Evolutionary conservation across 2,329 filamentous ascomycete species (phyloP).

Genomic region (Sclerotinia minor): DNA sequence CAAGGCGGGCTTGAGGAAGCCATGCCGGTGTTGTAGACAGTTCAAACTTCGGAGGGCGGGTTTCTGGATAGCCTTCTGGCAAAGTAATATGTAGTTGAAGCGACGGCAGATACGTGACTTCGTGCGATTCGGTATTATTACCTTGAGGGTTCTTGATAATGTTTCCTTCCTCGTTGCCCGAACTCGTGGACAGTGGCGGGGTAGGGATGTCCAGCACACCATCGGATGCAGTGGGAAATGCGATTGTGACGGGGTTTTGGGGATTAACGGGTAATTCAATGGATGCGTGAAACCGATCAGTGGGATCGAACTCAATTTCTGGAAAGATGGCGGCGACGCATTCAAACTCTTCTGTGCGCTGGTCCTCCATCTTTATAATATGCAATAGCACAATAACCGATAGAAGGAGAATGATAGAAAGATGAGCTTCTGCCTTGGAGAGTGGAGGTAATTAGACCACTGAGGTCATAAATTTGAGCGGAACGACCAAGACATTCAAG

Average conservation of each 20-base stretch:
- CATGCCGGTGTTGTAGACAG: slow-evolving; percentile 59
- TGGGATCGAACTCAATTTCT: slow-evolving; percentile 54
- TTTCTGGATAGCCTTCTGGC: slow-evolving; percentile 58
- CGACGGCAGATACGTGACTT: slow-evolving; percentile 54
- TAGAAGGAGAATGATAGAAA: slow-evolving; percentile 33
- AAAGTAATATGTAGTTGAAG: slow-evolving; percentile 55
- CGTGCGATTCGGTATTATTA: slow-evolving; percentile 35
- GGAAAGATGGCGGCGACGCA: slow-evolving; percentile 65
- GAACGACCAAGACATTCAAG: background rate
- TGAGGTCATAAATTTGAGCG: slow-evolving; percentile 24
- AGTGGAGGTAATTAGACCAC: slow-evolving; percentile 5
- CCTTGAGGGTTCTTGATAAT: slow-evolving; percentile 6
- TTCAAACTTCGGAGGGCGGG: slow-evolving; percentile 51
- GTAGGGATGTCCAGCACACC: slow-evolving; percentile 37
- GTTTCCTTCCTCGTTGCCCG: slow-evolving; percentile 26
- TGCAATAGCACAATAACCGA: slow-evolving; percentile 38
- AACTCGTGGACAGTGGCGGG: slow-evolving; percentile 35
- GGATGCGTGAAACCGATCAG: slow-evolving; percentile 48
- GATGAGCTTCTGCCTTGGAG: slow-evolving; percentile 33
- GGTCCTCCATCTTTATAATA: slow-evolving; percentile 61
- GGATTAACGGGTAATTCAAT: slow-evolving; percentile 61
- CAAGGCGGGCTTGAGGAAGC: slow-evolving; percentile 53
- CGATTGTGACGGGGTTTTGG: slow-evolving; percentile 55
- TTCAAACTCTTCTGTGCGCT: slow-evolving; percentile 59
- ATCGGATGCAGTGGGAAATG: slow-evolving; percentile 53